Evolutionary conservation across 1,139 yeast genomes (phyloP).

Genomic region (Pichia sp.): DNA sequence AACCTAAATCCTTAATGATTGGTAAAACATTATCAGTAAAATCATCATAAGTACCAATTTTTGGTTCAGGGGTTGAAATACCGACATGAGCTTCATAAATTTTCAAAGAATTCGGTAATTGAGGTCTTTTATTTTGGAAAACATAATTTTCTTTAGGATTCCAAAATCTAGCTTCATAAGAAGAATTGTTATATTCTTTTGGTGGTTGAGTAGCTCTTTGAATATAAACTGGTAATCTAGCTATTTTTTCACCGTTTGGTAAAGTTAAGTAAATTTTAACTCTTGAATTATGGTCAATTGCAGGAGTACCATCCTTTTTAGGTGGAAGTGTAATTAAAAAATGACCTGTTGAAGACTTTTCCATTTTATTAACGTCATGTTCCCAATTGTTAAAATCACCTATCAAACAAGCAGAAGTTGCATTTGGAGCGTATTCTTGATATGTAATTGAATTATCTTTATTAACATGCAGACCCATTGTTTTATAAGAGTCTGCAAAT

Average conservation of each 20-base stretch:
- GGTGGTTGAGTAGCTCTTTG: constrained; percentile 71
- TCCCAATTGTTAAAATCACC: constrained; percentile 94
- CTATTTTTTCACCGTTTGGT: constrained; percentile 64
- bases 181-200: constrained; percentile 44
- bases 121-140: constrained; percentile 63
- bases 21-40: constrained; percentile 79
- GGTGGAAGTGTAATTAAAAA: constrained; percentile 59
- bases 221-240: constrained; percentile 87
- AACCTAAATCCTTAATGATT: constrained; percentile 76
- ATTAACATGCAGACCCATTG: constrained; percentile 71
- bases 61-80: constrained; percentile 85
- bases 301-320: constrained; percentile 44
- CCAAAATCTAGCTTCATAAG: constrained; percentile 90
- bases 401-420: constrained; percentile 60
- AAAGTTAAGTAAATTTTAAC: constrained; percentile 67
- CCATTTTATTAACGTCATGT: constrained; percentile 49
- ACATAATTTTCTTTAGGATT: constrained; percentile 59
- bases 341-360: constrained; percentile 56
- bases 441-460: constrained; percentile 52
- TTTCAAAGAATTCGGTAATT: constrained; percentile 52
- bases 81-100: constrained; percentile 97
- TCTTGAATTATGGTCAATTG: constrained; percentile 75
- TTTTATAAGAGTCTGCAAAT: constrained; percentile 52
- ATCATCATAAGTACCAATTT: constrained; percentile 76
- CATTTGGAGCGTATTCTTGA: constrained; percentile 89